These are phyloP conservation scores for Phlyctochytrium planicorne DNA, from an alignment of 192 early-diverging fungal genomes.

Conservation along the genomic window DNA sequence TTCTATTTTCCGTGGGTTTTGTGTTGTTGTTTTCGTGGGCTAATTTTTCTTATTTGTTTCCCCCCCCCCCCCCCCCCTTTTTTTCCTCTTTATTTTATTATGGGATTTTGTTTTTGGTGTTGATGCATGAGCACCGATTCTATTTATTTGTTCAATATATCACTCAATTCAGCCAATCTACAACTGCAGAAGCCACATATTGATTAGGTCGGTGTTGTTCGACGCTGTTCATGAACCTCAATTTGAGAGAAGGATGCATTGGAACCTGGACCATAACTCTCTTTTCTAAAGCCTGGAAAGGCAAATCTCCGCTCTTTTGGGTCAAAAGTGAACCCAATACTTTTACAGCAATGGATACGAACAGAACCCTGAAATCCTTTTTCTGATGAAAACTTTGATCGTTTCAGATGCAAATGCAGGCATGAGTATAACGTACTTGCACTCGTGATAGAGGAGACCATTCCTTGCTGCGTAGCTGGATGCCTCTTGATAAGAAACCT, in stretches of 20 bases:
- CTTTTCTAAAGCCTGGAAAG: not conserved
- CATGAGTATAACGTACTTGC: constrained; percentile 14
- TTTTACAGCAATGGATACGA: not conserved
- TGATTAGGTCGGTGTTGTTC: too few relatives aligned
- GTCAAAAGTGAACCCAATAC: not conserved
- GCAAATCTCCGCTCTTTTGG: not conserved
- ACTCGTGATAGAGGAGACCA: constrained; percentile 19
- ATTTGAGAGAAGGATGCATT: not conserved
- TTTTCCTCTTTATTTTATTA: too few relatives aligned
- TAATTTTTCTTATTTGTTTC: too few relatives aligned
- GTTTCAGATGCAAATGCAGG: constrained; percentile 6
- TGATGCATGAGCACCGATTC: too few relatives aligned
- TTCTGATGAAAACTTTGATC: constrained; percentile 9
- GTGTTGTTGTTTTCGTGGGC: too few relatives aligned
- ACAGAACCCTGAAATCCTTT: not conserved
- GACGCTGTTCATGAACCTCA: too few relatives aligned
- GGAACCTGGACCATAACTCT: not conserved
- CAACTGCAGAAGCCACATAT: too few relatives aligned
- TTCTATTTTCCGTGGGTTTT: too few relatives aligned
- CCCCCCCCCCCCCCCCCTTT: too few relatives aligned
- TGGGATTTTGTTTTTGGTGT: too few relatives aligned
- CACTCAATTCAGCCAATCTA: too few relatives aligned
- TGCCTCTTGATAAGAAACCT: constrained; percentile 7
- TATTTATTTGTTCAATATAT: too few relatives aligned
- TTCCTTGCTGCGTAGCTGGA: constrained; percentile 2